phyloP scores from a whole-genome alignment of 148 eudicot genomes.

The Arbutus unedo region DNA sequence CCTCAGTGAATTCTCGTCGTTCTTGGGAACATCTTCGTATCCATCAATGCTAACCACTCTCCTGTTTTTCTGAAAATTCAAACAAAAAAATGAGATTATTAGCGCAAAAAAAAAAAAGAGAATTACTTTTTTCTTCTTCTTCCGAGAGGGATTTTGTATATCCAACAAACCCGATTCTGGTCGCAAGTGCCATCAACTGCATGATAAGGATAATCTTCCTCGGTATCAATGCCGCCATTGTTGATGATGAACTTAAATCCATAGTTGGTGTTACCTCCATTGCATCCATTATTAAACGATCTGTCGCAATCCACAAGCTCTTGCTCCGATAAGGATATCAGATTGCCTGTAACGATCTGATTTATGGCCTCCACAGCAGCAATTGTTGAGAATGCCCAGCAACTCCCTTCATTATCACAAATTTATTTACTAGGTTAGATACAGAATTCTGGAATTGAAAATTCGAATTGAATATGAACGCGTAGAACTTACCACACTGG shows the following conservation, averaged over 20 bases:
- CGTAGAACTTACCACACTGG: conserved; percentile 49
- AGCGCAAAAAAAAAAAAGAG: background rate
- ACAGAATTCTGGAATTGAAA: background rate
- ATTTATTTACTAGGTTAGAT: background rate
- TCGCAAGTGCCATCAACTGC: conserved; percentile 54
- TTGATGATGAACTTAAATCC: conserved; percentile 64
- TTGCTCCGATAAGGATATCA: conserved; percentile 68
- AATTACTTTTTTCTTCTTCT: background rate
- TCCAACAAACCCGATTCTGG: conserved; percentile 37
- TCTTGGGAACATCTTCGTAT: conserved; percentile 61
- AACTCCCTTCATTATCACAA: conserved; percentile 55
- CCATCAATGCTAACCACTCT: conserved; percentile 69
- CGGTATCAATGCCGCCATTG: conserved; percentile 71
- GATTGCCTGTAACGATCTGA: conserved; percentile 63
- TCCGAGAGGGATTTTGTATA: background rate
- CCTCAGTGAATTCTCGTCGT: conserved; percentile 58
- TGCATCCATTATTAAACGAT: conserved; percentile 49
- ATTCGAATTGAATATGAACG: background rate
- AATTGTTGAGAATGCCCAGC: conserved; percentile 86
- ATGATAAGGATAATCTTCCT: conserved; percentile 66
- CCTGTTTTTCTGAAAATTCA: conserved; percentile 49
- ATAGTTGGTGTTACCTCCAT: conserved; percentile 75
- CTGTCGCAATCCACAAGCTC: conserved; percentile 76
- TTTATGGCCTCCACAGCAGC: conserved; percentile 75
- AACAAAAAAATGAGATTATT: background rate